Evolutionary conservation across 768 basidiomycete species (phyloP).

Genomic region (Tulasnella sp.): DNA sequence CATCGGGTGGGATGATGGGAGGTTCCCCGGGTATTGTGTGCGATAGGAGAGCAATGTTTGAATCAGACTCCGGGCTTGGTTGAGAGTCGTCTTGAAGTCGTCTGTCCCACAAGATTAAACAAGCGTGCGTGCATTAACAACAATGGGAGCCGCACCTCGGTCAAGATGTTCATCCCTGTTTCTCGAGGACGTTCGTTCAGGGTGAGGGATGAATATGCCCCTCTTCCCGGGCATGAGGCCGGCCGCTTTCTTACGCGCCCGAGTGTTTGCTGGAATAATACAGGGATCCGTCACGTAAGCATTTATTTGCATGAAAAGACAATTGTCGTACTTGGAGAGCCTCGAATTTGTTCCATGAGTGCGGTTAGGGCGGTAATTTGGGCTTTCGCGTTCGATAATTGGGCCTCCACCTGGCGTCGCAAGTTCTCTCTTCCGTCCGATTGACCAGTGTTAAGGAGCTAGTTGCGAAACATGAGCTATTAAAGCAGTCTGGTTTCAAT

Average conservation of each 20-base stretch:
- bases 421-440: constrained; percentile 51
- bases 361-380: constrained; percentile 64
- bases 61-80: constrained; percentile 57
- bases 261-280: background rate
- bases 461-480: background rate
- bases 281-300: constrained; percentile 5
- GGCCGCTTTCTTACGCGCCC: constrained; percentile 27
- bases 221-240: constrained; percentile 20
- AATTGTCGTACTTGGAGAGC: constrained; percentile 31
- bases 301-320: background rate
- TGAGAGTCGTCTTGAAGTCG: constrained; percentile 68
- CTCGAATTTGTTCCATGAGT: constrained; percentile 48
- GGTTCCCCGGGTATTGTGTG: constrained; percentile 26
- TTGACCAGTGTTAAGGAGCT: constrained; percentile 34
- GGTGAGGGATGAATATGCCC: constrained; percentile 31
- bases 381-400: constrained; percentile 67
- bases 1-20: constrained; percentile 32
- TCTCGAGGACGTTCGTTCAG: constrained; percentile 21
- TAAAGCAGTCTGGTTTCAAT: constrained; percentile 44
- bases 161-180: background rate
- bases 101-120: constrained; percentile 39
- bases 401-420: constrained; percentile 66
- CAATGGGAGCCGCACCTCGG: background rate
- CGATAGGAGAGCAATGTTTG: constrained; percentile 51
- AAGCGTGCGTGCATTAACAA: background rate